Conservation (phyloP, 2,329 filamentous ascomycete species). For the Fusarium redolens region DNA sequence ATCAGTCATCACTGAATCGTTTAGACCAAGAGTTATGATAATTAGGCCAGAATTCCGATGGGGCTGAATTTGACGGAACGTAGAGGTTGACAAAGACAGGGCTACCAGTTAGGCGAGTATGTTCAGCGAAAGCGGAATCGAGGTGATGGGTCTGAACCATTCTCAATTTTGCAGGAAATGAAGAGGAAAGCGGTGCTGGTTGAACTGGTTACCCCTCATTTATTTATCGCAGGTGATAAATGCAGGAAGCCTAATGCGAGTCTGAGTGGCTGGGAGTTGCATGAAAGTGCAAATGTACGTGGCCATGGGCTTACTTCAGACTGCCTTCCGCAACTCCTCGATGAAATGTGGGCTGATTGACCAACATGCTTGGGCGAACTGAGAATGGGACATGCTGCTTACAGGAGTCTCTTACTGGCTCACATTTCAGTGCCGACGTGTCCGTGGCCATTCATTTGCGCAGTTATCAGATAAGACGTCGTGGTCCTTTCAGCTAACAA, state of each 20-base stretch:
- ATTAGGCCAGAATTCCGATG: fast-evolving
- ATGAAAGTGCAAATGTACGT: background rate
- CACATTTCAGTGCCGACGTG: background rate
- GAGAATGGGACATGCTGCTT: background rate
- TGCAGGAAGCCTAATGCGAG: background rate
- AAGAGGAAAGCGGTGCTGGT: fast-evolving
- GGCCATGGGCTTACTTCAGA: background rate
- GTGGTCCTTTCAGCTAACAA: background rate
- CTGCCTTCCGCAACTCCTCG: background rate
- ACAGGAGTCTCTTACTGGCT: background rate
- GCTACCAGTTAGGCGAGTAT: background rate
- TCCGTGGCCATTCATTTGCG: background rate
- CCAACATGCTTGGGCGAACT: background rate
- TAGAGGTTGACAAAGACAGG: no score
- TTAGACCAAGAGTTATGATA: background rate
- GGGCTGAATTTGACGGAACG: fast-evolving
- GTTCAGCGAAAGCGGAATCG: background rate
- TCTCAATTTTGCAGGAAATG: background rate
- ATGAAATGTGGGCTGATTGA: no score
- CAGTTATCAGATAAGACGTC: no score
- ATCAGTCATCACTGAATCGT: background rate
- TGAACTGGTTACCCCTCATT: background rate
- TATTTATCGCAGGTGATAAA: background rate
- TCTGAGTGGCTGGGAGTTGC: background rate
- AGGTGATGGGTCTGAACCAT: no score